These are phyloP conservation scores for Xenosphaeropsis pyriputrescens DNA, from an alignment of 2,329 filamentous ascomycete species.

Conservation along the genomic window DNA sequence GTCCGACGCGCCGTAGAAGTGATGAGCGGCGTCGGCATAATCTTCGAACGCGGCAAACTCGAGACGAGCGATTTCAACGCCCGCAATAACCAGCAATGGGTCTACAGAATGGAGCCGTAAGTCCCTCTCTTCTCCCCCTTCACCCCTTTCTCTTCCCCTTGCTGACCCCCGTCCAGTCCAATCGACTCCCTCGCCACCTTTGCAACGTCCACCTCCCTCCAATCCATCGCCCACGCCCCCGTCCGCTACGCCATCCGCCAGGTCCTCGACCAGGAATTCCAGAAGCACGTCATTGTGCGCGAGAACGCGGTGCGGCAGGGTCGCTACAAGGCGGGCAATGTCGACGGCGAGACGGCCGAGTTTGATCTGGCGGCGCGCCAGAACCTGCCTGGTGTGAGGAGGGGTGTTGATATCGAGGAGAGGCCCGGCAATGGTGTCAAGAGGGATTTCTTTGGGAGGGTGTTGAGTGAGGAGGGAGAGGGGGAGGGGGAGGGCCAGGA, in stretches of 20 bases:
- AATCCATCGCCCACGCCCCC: slow-evolving; percentile 44
- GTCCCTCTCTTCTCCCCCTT: slow-evolving; percentile 20
- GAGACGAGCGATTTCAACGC: slow-evolving; percentile 45
- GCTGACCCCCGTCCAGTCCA: slow-evolving; percentile 23
- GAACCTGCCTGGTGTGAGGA: slow-evolving; percentile 2
- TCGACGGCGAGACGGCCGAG: slow-evolving; percentile 17
- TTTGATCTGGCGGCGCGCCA: slow-evolving; percentile 4
- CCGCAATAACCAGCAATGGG: slow-evolving; percentile 52
- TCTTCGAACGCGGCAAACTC: slow-evolving; percentile 67
- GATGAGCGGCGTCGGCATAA: slow-evolving; percentile 69
- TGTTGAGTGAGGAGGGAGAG: slow-evolving; percentile 33
- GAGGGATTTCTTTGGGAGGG: slow-evolving; percentile 74
- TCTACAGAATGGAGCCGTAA: slow-evolving; percentile 92
- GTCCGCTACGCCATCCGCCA: slow-evolving; percentile 88
- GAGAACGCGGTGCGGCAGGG: slow-evolving; percentile 53
- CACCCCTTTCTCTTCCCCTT: background rate
- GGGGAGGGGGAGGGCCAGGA: slow-evolving; percentile 18
- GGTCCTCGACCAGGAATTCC: slow-evolving; percentile 82
- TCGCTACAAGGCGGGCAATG: slow-evolving; percentile 40
- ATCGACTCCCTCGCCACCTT: slow-evolving; percentile 71
- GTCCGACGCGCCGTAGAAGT: slow-evolving; percentile 67
- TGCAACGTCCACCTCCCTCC: slow-evolving; percentile 44
- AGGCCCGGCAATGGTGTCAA: slow-evolving; percentile 29
- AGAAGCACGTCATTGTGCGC: slow-evolving; percentile 52
- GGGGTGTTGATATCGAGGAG: no score